These are phyloP conservation scores for Wickerhamomyces subpelliculosus DNA, from an alignment of 805 yeast genomes.

Conservation along the genomic window DNA sequence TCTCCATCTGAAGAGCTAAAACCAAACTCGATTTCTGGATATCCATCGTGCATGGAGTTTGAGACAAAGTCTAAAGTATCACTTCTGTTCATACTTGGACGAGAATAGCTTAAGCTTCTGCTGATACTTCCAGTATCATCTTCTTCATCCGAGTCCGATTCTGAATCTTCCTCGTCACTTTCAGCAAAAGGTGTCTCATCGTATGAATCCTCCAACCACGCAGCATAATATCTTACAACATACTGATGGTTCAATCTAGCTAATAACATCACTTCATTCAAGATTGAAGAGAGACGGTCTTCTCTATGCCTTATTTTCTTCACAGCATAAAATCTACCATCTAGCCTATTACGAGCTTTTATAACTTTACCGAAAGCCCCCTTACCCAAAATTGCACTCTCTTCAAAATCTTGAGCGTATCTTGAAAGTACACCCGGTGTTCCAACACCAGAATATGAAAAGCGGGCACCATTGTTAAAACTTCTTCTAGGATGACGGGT, in stretches of 20 bases:
- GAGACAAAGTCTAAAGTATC: constrained; percentile 62
- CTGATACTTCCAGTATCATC: constrained; percentile 1
- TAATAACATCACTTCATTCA: constrained; percentile 86
- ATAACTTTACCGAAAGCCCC: constrained; percentile 99
- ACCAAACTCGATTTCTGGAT: constrained; percentile 51
- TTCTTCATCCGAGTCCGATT: constrained; percentile 9
- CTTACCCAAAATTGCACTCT: constrained; percentile 80
- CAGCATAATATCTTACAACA: constrained; percentile 93
- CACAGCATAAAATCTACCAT: constrained; percentile 91
- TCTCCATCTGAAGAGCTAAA: too few relatives aligned
- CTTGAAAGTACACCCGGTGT: constrained; percentile 42
- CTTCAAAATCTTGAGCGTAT: constrained; percentile 91
- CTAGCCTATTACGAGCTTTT: constrained; percentile 89
- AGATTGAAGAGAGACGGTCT: constrained; percentile 68
- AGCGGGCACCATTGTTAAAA: constrained; percentile 32
- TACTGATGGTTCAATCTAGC: constrained; percentile 92
- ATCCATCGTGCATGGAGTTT: constrained; percentile 43
- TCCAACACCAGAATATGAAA: constrained; percentile 24
- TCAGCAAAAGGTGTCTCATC: constrained; percentile 27
- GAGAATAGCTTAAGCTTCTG: constrained; percentile 9
- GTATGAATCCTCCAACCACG: constrained; percentile 85
- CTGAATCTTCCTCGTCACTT: constrained; percentile 24
- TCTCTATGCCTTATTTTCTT: constrained; percentile 84
- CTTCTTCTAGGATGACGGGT: constrained; percentile 28
- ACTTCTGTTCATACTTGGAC: constrained; percentile 23